phyloP scores from a whole-genome alignment of 768 basidiomycete species.

The Rhizopogon sp. region DNA sequence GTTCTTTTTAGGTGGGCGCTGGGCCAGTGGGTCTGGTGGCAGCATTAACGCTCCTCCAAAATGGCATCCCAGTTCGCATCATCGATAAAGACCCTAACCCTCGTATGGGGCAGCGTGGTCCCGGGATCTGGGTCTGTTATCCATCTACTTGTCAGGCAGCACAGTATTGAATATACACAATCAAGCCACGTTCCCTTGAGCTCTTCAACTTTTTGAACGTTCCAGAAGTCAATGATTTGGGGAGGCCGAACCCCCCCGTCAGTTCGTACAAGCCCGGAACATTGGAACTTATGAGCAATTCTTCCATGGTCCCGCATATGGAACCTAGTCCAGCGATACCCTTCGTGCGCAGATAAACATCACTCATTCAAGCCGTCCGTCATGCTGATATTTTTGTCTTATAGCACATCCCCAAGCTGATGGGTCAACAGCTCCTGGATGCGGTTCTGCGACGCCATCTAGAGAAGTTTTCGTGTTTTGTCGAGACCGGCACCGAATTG shows the following conservation, averaged over 20 bases:
- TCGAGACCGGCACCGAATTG: constrained; percentile 33
- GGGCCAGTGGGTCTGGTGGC: too few relatives aligned
- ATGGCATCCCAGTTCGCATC: too few relatives aligned
- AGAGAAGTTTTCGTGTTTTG: constrained; percentile 7
- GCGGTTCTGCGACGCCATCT: constrained; percentile 1
- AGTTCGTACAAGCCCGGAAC: constrained; percentile 24
- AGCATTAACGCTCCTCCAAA: too few relatives aligned
- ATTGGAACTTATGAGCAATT: neutral
- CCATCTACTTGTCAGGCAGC: neutral
- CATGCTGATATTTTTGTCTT: neutral
- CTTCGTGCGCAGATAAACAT: neutral
- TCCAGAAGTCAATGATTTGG: constrained; percentile 28
- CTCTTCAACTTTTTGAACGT: constrained; percentile 33
- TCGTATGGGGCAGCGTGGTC: constrained; percentile 33
- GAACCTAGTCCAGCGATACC: constrained; percentile 3
- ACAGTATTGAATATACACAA: neutral
- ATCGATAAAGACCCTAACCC: constrained; percentile 16
- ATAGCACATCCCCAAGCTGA: constrained; percentile 1
- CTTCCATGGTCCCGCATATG: neutral
- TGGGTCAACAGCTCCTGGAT: constrained; percentile 21
- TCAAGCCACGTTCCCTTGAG: constrained; percentile 39
- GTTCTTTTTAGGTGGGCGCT: constrained; percentile 15
- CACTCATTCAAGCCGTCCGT: neutral
- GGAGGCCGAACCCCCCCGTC: constrained; percentile 22
- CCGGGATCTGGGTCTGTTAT: constrained; percentile 30